phyloP scores from a whole-genome alignment of 2,329 filamentous ascomycete genomes.

The Aspergillus japonicus region DNA sequence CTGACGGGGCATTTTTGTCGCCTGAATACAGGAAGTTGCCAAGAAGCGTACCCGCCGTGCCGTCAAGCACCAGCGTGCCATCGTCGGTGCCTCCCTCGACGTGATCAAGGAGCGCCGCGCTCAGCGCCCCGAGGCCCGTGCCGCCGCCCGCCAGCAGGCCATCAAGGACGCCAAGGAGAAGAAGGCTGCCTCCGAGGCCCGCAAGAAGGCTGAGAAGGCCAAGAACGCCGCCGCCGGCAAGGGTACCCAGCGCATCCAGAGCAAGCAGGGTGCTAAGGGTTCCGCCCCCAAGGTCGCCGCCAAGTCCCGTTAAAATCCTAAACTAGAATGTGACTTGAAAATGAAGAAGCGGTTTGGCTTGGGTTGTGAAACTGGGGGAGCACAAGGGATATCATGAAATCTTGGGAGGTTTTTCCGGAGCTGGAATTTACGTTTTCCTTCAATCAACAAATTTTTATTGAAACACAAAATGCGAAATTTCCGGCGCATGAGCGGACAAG shows the following conservation, averaged over 20 bases:
- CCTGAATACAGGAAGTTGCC: conserved; percentile 77
- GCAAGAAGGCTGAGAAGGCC: conserved; percentile 99
- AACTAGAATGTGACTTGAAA: conserved; percentile 12
- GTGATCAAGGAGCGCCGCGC: conserved; percentile 99
- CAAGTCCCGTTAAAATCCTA: conserved; percentile 70
- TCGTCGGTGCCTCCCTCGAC: conserved; percentile 98
- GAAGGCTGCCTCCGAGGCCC: conserved; percentile 80
- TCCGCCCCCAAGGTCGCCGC: conserved; percentile 79
- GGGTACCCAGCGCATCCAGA: conserved; percentile 78
- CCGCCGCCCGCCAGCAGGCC: conserved; percentile 81
- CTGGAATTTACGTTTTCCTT: conserved; percentile 28
- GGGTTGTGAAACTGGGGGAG: conserved; percentile 21
- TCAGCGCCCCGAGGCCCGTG: conserved; percentile 92
- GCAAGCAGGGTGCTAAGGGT: conserved; percentile 98
- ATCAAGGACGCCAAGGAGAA: conserved; percentile 99
- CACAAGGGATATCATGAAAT: conserved; percentile 23
- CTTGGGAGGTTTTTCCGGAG: conserved; percentile 25
- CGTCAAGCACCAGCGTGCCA: conserved; percentile 97
- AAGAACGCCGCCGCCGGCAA: conserved; percentile 77
- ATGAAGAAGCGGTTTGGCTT: conserved; percentile 28
- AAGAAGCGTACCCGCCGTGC: conserved; percentile 99
- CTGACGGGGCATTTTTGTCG: conserved; percentile 32
- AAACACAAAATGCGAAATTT: conserved; percentile 12
- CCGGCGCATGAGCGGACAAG: conserved; percentile 27
- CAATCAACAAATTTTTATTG: conserved; percentile 18